Percentiles rank a stretch among this genome's conserved stretches.
These are phyloP conservation scores for Syzygium oleosum DNA, from an alignment of 345 rosid genomes.

Conservation along the genomic window DNA sequence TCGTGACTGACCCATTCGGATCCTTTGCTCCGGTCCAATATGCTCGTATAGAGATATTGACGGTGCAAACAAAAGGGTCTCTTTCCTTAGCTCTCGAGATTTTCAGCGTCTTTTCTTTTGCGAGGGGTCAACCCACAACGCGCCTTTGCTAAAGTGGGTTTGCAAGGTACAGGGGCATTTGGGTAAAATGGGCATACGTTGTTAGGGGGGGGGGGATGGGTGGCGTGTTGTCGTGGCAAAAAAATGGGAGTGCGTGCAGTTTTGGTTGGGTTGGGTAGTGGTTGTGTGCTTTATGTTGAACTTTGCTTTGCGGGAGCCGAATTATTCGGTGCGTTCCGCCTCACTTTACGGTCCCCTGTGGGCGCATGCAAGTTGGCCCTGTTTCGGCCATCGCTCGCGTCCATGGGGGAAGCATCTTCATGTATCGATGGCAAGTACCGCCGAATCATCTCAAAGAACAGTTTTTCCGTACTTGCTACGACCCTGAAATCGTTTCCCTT, in stretches of 20 bases:
- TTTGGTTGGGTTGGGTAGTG: neutral
- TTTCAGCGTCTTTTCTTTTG: neutral
- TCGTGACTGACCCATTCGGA: neutral
- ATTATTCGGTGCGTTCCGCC: neutral
- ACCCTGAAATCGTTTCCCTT: neutral
- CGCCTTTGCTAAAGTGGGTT: neutral
- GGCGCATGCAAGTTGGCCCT: neutral
- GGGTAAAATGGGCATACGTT: neutral
- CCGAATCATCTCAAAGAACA: neutral
- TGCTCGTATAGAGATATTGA: neutral
- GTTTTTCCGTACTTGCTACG: neutral
- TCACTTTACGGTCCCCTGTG: neutral
- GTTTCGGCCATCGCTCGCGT: neutral
- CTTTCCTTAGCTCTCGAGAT: neutral
- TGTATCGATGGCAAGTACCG: neutral
- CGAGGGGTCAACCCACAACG: neutral
- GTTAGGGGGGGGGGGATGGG: neutral
- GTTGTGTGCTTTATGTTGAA: neutral
- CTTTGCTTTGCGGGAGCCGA: neutral
- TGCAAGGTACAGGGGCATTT: neutral
- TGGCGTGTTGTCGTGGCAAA: conserved; percentile 6
- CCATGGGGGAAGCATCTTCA: neutral
- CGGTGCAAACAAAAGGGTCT: neutral
- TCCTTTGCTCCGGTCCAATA: neutral
- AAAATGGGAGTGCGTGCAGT: neutral